Conservation (phyloP, 1,284 basidiomycete genomes). For the Sphaerobolus stellatus region DNA sequence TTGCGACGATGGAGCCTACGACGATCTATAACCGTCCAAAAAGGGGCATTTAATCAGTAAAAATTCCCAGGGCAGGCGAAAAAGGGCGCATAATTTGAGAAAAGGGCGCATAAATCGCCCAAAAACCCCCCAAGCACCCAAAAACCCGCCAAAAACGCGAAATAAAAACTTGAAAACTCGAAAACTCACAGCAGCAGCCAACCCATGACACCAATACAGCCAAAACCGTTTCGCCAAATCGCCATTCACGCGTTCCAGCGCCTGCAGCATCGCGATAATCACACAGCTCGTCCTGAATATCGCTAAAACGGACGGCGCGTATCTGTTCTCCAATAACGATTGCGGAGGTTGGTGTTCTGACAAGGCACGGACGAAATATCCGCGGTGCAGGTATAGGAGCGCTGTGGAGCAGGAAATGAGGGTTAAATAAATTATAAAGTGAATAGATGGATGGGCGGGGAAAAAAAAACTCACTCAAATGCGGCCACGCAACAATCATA, state of each 20-base stretch:
- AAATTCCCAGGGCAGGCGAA: too few species aligned
- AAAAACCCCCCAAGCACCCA: too few species aligned
- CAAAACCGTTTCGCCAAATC: constrained; percentile 14
- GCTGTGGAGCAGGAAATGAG: constrained; percentile 2
- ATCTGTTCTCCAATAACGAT: constrained; percentile 8
- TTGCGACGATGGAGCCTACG: constrained; percentile 12
- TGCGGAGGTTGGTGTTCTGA: constrained; percentile 12
- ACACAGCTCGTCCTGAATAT: constrained; percentile 12
- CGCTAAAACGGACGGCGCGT: constrained; percentile 11
- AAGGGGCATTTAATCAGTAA: not conserved
- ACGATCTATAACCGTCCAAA: constrained; percentile 6
- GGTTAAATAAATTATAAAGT: not conserved
- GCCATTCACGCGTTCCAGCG: constrained; percentile 9
- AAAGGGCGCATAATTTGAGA: too few species aligned
- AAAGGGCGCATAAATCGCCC: too few species aligned
- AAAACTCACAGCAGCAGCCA: constrained; percentile 11
- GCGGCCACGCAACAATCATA: constrained; percentile 14
- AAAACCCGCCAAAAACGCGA: too few species aligned
- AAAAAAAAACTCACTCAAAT: constrained; percentile 4
- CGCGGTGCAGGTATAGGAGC: constrained; percentile 18
- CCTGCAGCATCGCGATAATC: constrained; percentile 13
- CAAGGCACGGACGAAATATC: constrained; percentile 20
- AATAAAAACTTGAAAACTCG: too few species aligned
- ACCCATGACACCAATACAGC: constrained; percentile 14
- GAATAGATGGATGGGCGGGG: not conserved